Conservation (phyloP, 306 rosid genomes). For the Clitoria ternatea region DNA sequence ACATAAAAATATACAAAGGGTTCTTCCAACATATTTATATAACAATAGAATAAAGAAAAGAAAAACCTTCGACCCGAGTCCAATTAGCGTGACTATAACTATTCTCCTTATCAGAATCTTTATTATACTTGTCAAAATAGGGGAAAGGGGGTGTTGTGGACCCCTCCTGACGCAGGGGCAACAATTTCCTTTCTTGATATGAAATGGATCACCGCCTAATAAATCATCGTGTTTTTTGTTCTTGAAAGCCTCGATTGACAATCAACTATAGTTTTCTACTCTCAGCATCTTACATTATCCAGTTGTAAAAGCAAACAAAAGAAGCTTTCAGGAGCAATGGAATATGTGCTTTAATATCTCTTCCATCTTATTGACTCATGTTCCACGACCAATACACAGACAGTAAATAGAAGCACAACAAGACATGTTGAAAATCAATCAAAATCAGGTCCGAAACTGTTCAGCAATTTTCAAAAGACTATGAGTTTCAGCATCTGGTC, state of each 20-base stretch:
- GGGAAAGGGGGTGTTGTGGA: too few relatives aligned
- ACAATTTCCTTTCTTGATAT: not conserved
- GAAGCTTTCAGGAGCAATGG: not conserved
- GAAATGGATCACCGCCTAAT: not conserved
- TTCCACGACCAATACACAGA: not conserved
- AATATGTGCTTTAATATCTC: not conserved
- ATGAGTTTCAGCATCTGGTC: conserved; percentile 88
- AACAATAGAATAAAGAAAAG: too few relatives aligned
- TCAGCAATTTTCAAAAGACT: conserved; percentile 85
- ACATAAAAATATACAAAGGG: too few relatives aligned
- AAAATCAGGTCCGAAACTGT: conserved; percentile 52
- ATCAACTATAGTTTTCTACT: not conserved
- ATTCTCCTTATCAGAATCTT: too few relatives aligned
- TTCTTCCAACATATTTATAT: too few relatives aligned
- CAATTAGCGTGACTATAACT: too few relatives aligned
- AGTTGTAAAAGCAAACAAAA: not conserved
- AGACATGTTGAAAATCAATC: not conserved
- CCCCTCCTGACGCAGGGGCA: too few relatives aligned
- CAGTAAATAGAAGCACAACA: conserved; percentile 8
- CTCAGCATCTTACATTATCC: not conserved
- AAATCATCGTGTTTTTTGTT: not conserved
- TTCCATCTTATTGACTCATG: not conserved
- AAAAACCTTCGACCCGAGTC: too few relatives aligned
- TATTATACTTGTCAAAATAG: too few relatives aligned
- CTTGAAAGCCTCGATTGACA: not conserved